phyloP scores from a whole-genome alignment of 306 rosid genomes.

The Nissolia schottii region DNA sequence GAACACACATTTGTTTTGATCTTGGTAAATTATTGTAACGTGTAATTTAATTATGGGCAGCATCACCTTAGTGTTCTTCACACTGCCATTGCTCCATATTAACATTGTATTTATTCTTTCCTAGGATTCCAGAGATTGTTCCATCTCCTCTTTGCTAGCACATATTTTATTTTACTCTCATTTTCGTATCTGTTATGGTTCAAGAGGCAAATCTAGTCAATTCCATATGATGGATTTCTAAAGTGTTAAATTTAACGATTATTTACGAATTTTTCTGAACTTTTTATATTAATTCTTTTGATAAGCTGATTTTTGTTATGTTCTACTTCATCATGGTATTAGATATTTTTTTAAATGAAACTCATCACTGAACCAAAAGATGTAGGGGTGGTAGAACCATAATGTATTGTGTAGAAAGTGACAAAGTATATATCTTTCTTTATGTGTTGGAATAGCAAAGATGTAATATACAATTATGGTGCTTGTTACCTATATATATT shows the following conservation, averaged over 20 bases:
- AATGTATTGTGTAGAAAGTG: no score
- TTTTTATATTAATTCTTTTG: not conserved
- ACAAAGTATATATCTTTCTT: no score
- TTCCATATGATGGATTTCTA: not conserved
- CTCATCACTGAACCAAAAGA: no score
- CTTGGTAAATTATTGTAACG: conserved; percentile 21
- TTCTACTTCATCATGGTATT: not conserved
- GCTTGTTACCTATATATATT: no score
- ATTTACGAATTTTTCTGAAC: not conserved
- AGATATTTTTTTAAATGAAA: not conserved
- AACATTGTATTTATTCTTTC: not conserved
- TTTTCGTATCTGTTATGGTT: not conserved
- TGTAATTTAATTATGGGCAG: conserved; percentile 6
- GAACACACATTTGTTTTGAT: no score
- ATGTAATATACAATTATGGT: no score
- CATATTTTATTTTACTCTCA: not conserved
- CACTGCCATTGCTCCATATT: conserved; percentile 11
- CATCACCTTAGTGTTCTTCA: conserved; percentile 18
- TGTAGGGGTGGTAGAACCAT: no score
- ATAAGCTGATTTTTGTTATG: not conserved
- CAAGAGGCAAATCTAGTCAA: conserved; percentile 6
- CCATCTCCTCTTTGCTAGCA: not conserved
- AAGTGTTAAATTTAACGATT: not conserved
- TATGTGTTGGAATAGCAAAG: no score
- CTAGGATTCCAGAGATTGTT: conserved; percentile 4